phyloP scores from a whole-genome alignment of 257 asterid species.

The Nemophila menziesii region DNA sequence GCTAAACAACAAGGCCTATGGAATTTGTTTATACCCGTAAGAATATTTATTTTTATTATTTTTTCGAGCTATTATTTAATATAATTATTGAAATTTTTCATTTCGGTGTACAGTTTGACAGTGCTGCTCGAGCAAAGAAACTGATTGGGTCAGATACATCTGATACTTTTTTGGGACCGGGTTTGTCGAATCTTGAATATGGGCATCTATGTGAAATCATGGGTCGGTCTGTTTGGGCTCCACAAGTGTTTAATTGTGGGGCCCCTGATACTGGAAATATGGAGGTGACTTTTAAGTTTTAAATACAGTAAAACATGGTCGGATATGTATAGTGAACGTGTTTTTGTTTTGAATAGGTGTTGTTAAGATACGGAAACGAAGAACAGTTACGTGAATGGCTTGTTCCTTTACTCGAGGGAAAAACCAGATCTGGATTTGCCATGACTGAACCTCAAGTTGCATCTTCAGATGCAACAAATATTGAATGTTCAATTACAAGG shows the following conservation, averaged over 20 bases:
- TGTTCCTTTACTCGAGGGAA: constrained; percentile 85
- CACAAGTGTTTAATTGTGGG: constrained; percentile 91
- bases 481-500: constrained; percentile 91
- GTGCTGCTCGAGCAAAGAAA: constrained; percentile 79
- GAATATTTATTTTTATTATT: constrained; percentile 18
- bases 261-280: constrained; percentile 99
- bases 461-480: constrained; percentile 94
- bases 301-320: no score
- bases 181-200: constrained; percentile 85
- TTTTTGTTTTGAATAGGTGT: constrained; percentile 32
- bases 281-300: no score
- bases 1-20: constrained; percentile 77
- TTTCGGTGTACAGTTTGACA: constrained; percentile 54
- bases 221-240: constrained; percentile 96
- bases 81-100: neutral
- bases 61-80: no score
- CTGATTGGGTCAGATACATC: constrained; percentile 30
- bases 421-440: constrained; percentile 85
- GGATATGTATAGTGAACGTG: neutral
- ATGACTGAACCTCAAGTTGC: constrained; percentile 99
- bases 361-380: constrained; percentile 79
- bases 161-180: constrained; percentile 63
- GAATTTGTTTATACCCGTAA: constrained; percentile 91
- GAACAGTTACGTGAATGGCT: constrained; percentile 79
- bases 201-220: constrained; percentile 87